Percentiles rank a stretch among this genome's conserved stretches.
Evolutionary conservation across 805 yeast species (phyloP).

Genomic region (Blastobotrys parvus): DNA sequence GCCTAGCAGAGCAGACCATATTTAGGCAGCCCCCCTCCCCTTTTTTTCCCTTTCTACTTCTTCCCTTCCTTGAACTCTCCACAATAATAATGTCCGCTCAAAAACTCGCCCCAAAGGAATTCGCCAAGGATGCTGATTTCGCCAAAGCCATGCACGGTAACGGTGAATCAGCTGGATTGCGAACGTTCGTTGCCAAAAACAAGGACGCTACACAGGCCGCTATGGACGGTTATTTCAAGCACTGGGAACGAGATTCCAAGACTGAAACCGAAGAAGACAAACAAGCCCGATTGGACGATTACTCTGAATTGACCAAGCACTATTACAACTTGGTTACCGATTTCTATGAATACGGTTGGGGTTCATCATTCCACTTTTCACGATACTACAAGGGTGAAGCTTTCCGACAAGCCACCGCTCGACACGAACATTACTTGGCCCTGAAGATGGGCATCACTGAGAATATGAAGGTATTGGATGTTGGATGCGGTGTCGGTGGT

Average conservation of each 20-base stretch:
- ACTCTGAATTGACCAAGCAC: constrained; percentile 85
- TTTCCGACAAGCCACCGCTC: constrained; percentile 85
- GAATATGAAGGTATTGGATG: constrained; percentile 85
- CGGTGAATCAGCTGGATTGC: constrained; percentile 47
- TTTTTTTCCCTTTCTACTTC: neutral
- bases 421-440: constrained; percentile 93
- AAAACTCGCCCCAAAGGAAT: constrained; percentile 47
- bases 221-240: constrained; percentile 83
- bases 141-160: constrained; percentile 84
- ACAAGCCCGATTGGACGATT: constrained; percentile 62
- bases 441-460: constrained; percentile 70
- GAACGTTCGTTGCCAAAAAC: constrained; percentile 72
- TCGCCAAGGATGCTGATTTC: constrained; percentile 56
- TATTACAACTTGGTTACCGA: constrained; percentile 96
- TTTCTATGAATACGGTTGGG: constrained; percentile 99
- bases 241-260: constrained; percentile 79
- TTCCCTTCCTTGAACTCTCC: neutral
- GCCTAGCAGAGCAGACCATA: no score
- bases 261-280: constrained; percentile 54
- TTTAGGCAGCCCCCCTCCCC: no score
- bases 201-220: constrained; percentile 76
- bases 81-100: neutral
- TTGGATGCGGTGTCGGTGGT: constrained; percentile 99
- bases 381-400: constrained; percentile 91
- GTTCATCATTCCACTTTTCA: constrained; percentile 94